Evolutionary conservation across 2,329 filamentous ascomycete species (phyloP).

Genomic region (Pyricularia sp.): DNA sequence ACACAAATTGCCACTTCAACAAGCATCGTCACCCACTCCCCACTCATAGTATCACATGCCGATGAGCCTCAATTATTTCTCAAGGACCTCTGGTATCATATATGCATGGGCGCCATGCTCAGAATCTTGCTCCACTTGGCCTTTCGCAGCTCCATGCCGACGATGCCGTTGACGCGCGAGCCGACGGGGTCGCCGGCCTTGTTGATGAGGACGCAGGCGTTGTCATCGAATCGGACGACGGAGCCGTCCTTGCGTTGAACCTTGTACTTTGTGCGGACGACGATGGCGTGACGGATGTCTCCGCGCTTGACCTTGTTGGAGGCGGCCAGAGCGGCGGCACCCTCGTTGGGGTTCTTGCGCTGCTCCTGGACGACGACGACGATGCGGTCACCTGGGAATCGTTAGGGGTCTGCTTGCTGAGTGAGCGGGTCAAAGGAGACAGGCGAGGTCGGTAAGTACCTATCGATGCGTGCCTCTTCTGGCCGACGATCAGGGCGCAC

Average conservation of each 20-base stretch:
- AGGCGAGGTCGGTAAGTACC: slow-evolving; percentile 43
- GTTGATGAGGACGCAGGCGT: slow-evolving; percentile 94
- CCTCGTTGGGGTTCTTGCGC: slow-evolving; percentile 64
- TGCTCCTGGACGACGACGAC: slow-evolving; percentile 98
- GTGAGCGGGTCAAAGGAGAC: background rate
- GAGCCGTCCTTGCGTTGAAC: slow-evolving; percentile 81
- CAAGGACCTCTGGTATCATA: slow-evolving; percentile 17
- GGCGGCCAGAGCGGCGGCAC: slow-evolving; percentile 60
- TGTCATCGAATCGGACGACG: slow-evolving; percentile 91
- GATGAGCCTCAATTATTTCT: background rate
- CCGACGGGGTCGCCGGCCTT: slow-evolving; percentile 95
- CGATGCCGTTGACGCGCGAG: slow-evolving; percentile 82
- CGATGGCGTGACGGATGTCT: slow-evolving; percentile 91
- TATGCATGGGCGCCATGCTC: slow-evolving; percentile 74
- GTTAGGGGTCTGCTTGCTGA: background rate
- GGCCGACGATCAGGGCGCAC: slow-evolving; percentile 86
- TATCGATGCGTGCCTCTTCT: slow-evolving; percentile 80
- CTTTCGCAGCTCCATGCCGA: slow-evolving; percentile 78
- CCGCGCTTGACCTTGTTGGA: slow-evolving; percentile 93
- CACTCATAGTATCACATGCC: background rate
- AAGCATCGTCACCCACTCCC: background rate
- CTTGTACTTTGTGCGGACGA: slow-evolving; percentile 86
- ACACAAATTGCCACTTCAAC: background rate
- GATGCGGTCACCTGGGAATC: slow-evolving; percentile 72
- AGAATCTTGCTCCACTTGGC: slow-evolving; percentile 99